Evolutionary conservation across 495 filamentous ascomycete species (phyloP).

Genomic region (Terfezia boudieri): DNA sequence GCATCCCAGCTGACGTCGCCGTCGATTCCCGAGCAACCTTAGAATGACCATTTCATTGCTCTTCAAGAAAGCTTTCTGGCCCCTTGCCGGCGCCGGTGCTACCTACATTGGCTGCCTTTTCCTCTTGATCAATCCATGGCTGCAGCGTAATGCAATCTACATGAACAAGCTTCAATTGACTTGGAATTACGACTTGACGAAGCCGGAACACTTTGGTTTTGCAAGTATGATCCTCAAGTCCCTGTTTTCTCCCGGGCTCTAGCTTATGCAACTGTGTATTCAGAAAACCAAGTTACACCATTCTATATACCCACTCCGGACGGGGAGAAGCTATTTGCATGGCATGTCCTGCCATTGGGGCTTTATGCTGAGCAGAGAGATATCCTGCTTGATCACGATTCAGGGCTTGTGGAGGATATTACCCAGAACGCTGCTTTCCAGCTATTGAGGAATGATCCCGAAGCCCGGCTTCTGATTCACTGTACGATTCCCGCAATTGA

Average conservation of each 20-base stretch:
- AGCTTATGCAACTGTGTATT: background rate
- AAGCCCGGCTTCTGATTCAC: slow-evolving; percentile 33
- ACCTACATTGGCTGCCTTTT: slow-evolving; percentile 29
- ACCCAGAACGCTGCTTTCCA: slow-evolving; percentile 27
- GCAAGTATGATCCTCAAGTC: slow-evolving; percentile 28
- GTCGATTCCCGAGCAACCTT: too few species aligned
- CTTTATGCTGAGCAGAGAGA: slow-evolving; percentile 29
- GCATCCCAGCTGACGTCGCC: background rate
- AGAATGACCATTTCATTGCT: slow-evolving; percentile 21
- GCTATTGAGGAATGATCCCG: slow-evolving; percentile 32
- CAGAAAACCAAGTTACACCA: slow-evolving; percentile 35
- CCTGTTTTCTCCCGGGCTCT: background rate
- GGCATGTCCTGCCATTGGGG: slow-evolving; percentile 38
- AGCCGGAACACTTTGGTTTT: slow-evolving; percentile 48
- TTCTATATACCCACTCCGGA: slow-evolving; percentile 34
- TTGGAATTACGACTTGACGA: slow-evolving; percentile 35
- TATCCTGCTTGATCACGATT: slow-evolving; percentile 23
- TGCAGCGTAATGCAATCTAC: slow-evolving; percentile 37
- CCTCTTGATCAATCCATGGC: slow-evolving; percentile 26
- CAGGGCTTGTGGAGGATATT: slow-evolving; percentile 24
- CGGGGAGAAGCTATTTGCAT: slow-evolving; percentile 35
- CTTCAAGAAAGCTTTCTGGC: slow-evolving; percentile 37
- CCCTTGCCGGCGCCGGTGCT: slow-evolving; percentile 28
- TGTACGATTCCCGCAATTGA: slow-evolving; percentile 22
- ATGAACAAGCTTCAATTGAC: slow-evolving; percentile 36